Conservation (phyloP, 2,329 filamentous ascomycete genomes). For the Macrophomina pseudophaseolina region DNA sequence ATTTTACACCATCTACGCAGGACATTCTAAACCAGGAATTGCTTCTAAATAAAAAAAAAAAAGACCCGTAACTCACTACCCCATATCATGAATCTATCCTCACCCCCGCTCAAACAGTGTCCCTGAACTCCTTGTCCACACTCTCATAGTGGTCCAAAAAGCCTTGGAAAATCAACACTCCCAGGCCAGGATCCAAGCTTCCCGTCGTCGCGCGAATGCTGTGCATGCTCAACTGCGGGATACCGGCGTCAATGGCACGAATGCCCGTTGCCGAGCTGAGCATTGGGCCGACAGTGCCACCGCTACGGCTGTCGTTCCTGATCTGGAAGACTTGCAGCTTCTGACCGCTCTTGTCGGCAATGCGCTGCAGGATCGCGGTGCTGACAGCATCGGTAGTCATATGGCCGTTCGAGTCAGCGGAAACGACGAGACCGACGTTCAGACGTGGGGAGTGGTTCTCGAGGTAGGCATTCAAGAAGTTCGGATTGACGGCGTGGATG, state of each 20-base stretch:
- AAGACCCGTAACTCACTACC: not conserved
- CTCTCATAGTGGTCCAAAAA: slow-evolving; percentile 87
- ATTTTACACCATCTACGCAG: slow-evolving; percentile 2
- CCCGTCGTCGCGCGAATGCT: slow-evolving; percentile 89
- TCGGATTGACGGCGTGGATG: slow-evolving; percentile 91
- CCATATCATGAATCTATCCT: too few relatives aligned
- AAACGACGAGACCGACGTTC: slow-evolving; percentile 84
- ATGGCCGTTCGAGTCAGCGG: slow-evolving; percentile 85
- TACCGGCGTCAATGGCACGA: slow-evolving; percentile 81
- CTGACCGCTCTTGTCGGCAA: slow-evolving; percentile 74
- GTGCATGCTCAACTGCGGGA: slow-evolving; percentile 94
- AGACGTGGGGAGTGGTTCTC: slow-evolving; percentile 84
- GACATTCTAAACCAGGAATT: not conserved
- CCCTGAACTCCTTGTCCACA: slow-evolving; percentile 77
- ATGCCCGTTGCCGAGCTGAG: slow-evolving; percentile 81
- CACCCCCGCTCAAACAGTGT: not conserved
- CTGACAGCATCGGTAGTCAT: slow-evolving; percentile 94
- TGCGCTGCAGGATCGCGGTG: slow-evolving; percentile 76
- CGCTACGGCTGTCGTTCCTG: slow-evolving; percentile 84
- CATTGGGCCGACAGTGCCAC: slow-evolving; percentile 95
- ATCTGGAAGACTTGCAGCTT: slow-evolving; percentile 91
- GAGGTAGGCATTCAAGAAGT: slow-evolving; percentile 85
- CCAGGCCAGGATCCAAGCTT: slow-evolving; percentile 81
- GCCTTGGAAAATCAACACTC: slow-evolving; percentile 85
- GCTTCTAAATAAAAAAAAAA: not conserved